Conservation (phyloP, 192 early-diverging fungal genomes). For the Coemansia sp. region DNA sequence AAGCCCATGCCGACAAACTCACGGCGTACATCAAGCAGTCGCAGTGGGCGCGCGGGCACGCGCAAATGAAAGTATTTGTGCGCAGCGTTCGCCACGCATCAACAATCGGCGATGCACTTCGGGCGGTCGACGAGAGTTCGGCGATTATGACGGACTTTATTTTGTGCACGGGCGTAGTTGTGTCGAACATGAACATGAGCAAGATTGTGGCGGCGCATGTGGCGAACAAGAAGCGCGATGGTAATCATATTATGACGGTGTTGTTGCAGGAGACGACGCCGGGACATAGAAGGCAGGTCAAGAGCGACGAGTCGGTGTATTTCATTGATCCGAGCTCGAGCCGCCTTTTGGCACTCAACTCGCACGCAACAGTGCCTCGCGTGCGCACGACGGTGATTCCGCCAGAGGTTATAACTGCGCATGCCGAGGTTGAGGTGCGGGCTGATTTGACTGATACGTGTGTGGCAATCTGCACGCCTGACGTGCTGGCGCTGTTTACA, state of each 20-base stretch:
- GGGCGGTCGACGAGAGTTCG: constrained; percentile 81
- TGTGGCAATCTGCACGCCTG: constrained; percentile 90
- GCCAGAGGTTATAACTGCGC: constrained; percentile 38
- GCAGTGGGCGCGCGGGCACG: constrained; percentile 68
- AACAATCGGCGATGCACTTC: constrained; percentile 88
- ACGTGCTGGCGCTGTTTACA: constrained; percentile 86
- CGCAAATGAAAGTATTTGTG: constrained; percentile 68
- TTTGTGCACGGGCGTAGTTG: constrained; percentile 82
- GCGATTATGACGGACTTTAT: constrained; percentile 88
- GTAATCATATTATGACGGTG: constrained; percentile 94
- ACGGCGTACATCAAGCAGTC: constrained; percentile 84
- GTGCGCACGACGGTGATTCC: constrained; percentile 51
- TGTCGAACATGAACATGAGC: constrained; percentile 85
- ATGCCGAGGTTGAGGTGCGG: constrained; percentile 72
- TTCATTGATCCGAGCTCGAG: constrained; percentile 74
- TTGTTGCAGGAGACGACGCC: constrained; percentile 71
- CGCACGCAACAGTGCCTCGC: constrained; percentile 46
- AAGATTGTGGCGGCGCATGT: constrained; percentile 76
- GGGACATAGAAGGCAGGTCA: constrained; percentile 64
- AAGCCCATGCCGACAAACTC: constrained; percentile 79
- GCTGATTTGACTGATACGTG: constrained; percentile 92
- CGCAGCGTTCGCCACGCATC: constrained; percentile 70
- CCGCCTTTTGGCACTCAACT: constrained; percentile 81
- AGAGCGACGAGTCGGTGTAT: constrained; percentile 66
- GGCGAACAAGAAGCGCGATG: constrained; percentile 69